Percentiles rank a stretch among this genome's conserved stretches.
Conservation (phyloP, 208 protist genomes). For the Trichomonas gallinae region DNA sequence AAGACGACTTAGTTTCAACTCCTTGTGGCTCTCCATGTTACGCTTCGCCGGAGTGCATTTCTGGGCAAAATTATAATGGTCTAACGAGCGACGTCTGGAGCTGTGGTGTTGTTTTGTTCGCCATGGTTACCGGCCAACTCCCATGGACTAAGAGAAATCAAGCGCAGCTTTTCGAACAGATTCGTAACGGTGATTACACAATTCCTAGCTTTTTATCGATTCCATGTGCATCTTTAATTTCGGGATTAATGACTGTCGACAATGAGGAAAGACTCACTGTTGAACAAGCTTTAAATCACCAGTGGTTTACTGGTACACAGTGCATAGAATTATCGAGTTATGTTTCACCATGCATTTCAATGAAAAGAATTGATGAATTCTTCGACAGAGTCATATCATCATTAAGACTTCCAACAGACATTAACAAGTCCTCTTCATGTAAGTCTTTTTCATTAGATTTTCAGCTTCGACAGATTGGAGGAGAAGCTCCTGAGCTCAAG, state of each 20-base stretch:
- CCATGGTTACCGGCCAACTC: neutral
- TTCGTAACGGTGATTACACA: neutral
- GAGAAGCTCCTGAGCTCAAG: neutral
- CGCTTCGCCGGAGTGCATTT: neutral
- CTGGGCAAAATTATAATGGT: neutral
- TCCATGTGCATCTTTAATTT: neutral
- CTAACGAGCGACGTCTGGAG: neutral
- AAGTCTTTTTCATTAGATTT: neutral
- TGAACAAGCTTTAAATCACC: neutral
- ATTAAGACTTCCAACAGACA: neutral
- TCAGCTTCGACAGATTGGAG: neutral
- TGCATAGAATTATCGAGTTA: neutral
- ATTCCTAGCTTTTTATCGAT: neutral
- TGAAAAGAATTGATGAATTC: neutral
- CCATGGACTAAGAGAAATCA: neutral
- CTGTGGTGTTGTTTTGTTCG: neutral
- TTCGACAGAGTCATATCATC: neutral
- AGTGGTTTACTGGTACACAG: neutral
- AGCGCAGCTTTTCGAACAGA: neutral
- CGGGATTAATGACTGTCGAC: neutral
- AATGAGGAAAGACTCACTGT: neutral
- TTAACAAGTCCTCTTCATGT: neutral
- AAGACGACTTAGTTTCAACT: neutral
- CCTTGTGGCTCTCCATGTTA: neutral
- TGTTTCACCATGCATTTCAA: neutral